These are phyloP conservation scores for Wallacemonas sp. DNA, from an alignment of 208 protist genomes.

Conservation along the genomic window DNA sequence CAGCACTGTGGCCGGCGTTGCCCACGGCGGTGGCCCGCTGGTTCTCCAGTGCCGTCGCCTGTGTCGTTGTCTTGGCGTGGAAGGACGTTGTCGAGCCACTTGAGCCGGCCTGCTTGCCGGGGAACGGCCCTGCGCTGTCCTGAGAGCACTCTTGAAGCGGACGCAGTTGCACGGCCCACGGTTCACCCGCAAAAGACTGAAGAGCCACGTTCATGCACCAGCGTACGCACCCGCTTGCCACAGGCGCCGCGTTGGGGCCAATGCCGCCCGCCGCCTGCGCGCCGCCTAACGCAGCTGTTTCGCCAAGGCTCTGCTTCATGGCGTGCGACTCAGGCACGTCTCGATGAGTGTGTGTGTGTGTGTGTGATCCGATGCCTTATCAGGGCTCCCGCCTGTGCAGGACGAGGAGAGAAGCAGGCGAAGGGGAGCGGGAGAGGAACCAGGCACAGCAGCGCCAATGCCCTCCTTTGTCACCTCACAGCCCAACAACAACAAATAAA, in stretches of 20 bases:
- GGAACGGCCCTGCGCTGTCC: not conserved
- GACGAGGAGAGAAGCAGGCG: too few relatives aligned
- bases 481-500: not conserved
- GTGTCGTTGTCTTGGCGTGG: slow-evolving; percentile 5
- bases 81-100: slow-evolving; percentile 10
- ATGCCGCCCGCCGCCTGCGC: slow-evolving; percentile 1
- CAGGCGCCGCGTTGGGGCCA: not conserved
- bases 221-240: slow-evolving; percentile 40
- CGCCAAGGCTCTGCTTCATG: not conserved
- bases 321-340: too few relatives aligned
- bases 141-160: not conserved
- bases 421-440: too few relatives aligned
- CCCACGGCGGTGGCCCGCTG: not conserved
- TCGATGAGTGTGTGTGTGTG: too few relatives aligned
- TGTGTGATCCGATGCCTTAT: too few relatives aligned
- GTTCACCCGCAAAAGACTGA: slow-evolving; percentile 73
- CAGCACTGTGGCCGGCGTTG: not conserved
- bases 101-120: not conserved
- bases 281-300: not conserved
- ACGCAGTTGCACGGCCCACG: slow-evolving; percentile 59
- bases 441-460: too few relatives aligned
- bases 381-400: too few relatives aligned
- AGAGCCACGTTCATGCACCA: slow-evolving; percentile 82
- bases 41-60: not conserved
- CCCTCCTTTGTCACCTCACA: too few relatives aligned